Base-by-base conservation (phyloP, 2,329 filamentous ascomycete genomes). In the Ophiocordyceps robertsii region DNA sequence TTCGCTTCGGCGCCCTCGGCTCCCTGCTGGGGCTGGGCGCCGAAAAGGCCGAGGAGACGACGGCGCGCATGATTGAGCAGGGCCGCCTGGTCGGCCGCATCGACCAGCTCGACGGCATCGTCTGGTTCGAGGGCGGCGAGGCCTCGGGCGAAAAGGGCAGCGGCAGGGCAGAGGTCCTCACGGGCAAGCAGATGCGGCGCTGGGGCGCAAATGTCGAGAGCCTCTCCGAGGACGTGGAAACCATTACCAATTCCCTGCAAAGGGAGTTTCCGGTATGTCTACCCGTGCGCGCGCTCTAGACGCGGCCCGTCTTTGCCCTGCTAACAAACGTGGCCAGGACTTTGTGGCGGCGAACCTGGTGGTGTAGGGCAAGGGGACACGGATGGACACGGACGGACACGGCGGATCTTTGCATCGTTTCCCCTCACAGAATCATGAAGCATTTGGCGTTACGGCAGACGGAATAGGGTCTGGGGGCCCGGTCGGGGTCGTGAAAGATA, bases 61-160 rank as follows among this genome's bases (percentile, higher is more conserved):
- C 90, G 12, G 88, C 90, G 5, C 75, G 79, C 52, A 98, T 98
- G 92, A 86, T 98, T 53, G 89, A 96, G 67, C 89, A 95, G 62
- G 88, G 86, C 10, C 79, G 92, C 29, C 65, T 98, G 41, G 77
- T 82, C 3, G 92, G 90, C 8, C 80, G 82, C 44, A 96, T 98
- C 55, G 90, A 98, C 62, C 92, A 98, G 67, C 89, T 98, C 44
- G 85, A 88, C 44, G 75, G 83, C 13, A 67, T 89, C 11, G 89
- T 98, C 46, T 88, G 80, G 66, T 98, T 98, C 58, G 85, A 92
- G 62, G 69, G 63, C 56, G 77, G 77, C 29, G 82, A 86, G 54
- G 80, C 78, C 8, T 80, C 76, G 3, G 81, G 79, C 1, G 72
- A 81, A 57, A 79, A 79, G 55, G 77, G 77, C 42, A 84, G 77